These are phyloP conservation scores for Pulveroboletus sp. DNA, from an alignment of 768 basidiomycete genomes.

Conservation along the genomic window DNA sequence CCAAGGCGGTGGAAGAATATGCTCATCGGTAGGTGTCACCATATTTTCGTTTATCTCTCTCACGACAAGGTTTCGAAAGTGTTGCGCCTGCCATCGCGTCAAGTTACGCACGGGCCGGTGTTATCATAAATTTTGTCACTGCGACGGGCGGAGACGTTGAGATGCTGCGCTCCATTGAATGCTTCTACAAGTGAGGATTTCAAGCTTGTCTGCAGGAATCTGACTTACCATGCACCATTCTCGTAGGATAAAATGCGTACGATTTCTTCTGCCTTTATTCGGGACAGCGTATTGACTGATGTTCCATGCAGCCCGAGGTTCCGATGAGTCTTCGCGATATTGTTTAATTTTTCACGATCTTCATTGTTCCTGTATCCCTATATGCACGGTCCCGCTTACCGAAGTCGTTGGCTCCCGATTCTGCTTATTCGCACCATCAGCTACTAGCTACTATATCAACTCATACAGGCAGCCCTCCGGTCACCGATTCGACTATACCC, in stretches of 20 bases:
- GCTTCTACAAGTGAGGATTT: conserved; percentile 83
- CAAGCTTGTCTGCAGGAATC: neutral
- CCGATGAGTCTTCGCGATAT: conserved; percentile 87
- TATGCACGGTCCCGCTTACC: conserved; percentile 42
- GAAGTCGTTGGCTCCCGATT: conserved; percentile 28
- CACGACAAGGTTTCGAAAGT: conserved; percentile 34
- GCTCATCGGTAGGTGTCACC: conserved; percentile 69
- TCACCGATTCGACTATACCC: conserved; percentile 59
- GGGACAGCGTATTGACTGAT: conserved; percentile 17
- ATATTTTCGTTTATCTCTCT: neutral
- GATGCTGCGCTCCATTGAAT: conserved; percentile 97
- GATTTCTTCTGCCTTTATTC: conserved; percentile 25
- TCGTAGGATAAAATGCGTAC: conserved; percentile 81
- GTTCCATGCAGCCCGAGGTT: conserved; percentile 78
- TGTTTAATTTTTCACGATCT: conserved; percentile 54
- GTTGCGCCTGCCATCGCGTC: conserved; percentile 87
- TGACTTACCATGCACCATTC: conserved; percentile 13
- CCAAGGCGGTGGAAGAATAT: conserved; percentile 96
- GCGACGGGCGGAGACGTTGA: conserved; percentile 97
- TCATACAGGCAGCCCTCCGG: conserved; percentile 36
- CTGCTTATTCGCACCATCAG: conserved; percentile 34
- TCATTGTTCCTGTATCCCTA: conserved; percentile 80
- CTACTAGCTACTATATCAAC: conserved; percentile 48
- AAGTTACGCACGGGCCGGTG: conserved; percentile 78
- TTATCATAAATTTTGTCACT: conserved; percentile 94